A percentile compares a stretch with the other conserved stretches of the same genome.
phyloP scores from a whole-genome alignment of 345 rosid species.

The Citrus inodora region DNA sequence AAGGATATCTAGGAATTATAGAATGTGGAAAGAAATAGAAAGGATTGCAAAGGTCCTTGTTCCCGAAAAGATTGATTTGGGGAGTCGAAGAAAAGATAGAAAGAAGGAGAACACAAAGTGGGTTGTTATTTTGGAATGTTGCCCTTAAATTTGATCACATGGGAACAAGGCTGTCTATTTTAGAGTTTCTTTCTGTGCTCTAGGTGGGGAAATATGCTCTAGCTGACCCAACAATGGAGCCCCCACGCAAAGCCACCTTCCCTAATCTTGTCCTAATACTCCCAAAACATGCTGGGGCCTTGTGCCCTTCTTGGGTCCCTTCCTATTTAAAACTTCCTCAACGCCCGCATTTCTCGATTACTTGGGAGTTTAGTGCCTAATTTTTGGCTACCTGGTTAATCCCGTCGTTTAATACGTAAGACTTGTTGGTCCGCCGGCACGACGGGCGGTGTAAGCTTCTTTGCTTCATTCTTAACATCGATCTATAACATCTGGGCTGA shows the following conservation, averaged over 20 bases:
- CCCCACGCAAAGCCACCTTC: constrained; percentile 42
- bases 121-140: constrained; percentile 56
- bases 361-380: background rate
- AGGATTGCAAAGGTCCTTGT: constrained; percentile 3
- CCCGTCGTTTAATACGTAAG: too few species aligned
- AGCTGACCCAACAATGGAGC: constrained; percentile 50
- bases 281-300: constrained; percentile 63
- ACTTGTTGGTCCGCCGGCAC: too few species aligned
- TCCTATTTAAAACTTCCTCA: constrained; percentile 14
- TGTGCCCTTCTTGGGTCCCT: constrained; percentile 38
- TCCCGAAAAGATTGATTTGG: constrained; percentile 40
- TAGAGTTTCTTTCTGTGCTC: constrained; percentile 43
- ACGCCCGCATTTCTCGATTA: background rate
- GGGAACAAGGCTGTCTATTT: constrained; percentile 76
- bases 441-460: too few species aligned
- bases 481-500: too few species aligned
- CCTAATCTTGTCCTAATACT: constrained; percentile 65
- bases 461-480: too few species aligned
- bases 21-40: background rate
- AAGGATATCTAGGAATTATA: background rate
- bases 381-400: background rate
- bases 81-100: constrained; percentile 1
- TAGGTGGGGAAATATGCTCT: constrained; percentile 62
- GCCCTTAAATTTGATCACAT: constrained; percentile 74
- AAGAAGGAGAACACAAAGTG: constrained; percentile 3